Conservation (phyloP, 2,329 filamentous ascomycete species). For the Neoarthrinium moseri region DNA sequence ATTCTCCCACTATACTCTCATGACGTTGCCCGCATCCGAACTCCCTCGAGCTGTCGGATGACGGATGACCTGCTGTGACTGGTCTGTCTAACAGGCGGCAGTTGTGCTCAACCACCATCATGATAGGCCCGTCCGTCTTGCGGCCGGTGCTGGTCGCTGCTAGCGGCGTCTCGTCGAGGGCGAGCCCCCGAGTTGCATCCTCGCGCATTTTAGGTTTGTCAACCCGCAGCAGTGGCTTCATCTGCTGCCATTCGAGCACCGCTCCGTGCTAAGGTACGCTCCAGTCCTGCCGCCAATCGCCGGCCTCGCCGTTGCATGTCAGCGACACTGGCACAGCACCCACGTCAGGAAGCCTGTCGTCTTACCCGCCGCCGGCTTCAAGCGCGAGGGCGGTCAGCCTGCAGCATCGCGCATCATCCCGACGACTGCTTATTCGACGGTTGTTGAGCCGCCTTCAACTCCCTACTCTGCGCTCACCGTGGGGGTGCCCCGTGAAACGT, state of each 20-base stretch:
- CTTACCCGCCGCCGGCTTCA: slow-evolving; percentile 24
- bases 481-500: slow-evolving; percentile 78
- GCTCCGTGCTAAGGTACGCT: slow-evolving; percentile 22
- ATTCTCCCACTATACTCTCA: background rate
- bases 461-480: slow-evolving; percentile 74
- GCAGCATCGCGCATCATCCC: slow-evolving; percentile 19
- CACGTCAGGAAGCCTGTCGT: slow-evolving; percentile 25
- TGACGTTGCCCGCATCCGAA: background rate
- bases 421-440: slow-evolving; percentile 27
- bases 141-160: slow-evolving; percentile 28
- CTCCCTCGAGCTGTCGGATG: slow-evolving; percentile 1
- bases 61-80: slow-evolving; percentile 6
- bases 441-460: slow-evolving; percentile 39
- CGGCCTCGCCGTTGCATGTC: slow-evolving; percentile 15
- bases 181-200: slow-evolving; percentile 19
- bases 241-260: slow-evolving; percentile 1
- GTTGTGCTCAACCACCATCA: slow-evolving; percentile 18
- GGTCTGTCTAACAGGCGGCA: slow-evolving; percentile 17
- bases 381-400: slow-evolving; percentile 16
- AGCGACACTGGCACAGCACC: slow-evolving; percentile 25
- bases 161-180: slow-evolving; percentile 24
- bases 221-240: slow-evolving; percentile 3
- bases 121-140: slow-evolving; percentile 25
- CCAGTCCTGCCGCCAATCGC: slow-evolving; percentile 21
- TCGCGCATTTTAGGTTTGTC: slow-evolving; percentile 29